Evolutionary conservation across 2,329 filamentous ascomycete genomes (phyloP), one percentile per base, ranked within the genome.

Genomic region (Metarhizium sp.): DNA sequence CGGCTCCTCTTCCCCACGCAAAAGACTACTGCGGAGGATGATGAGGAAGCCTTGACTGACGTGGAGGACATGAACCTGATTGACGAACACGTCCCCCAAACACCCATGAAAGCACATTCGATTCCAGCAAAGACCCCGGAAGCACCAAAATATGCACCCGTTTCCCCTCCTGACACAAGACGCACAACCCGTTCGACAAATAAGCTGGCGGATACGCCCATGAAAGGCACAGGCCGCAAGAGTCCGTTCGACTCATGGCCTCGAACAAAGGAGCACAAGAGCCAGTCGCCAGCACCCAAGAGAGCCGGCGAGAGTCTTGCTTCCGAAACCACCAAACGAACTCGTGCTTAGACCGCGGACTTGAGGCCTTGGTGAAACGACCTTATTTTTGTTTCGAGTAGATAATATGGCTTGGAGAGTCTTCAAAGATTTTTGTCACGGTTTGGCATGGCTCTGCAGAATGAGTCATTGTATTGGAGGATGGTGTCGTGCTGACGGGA

Each of bases 161-260:
- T 75, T 2, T 83, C 85, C 4, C 85, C 86, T 18, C 84, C 86
- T 6, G 78, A 80, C 40, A 86, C 83, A 3, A 75, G 73, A 54
- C 79, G 85, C 60, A 73, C 78, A 14, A 87, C 82, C 14, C 79
- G 85, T 50, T 76, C 78, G 13, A 65, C 73, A 49, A 77, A 78
- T 64, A 81, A 79, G 71, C 73, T 78, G 54, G 61, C 66, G 34
- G 70, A 72, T 11, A 74, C 74, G 8, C 74, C 78, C 1, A 62
- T 73, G 59, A 78, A 74, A 61, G 57, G 61, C 57, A 66, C 66
- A 57, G 63, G 63, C 48, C 64, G 72, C 60, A 73, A 72, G 56
- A 84, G 79, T 62, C 82, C 82, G 2, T 90, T 90, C 62, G 84
- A 87, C 62, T 76, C 76, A 43, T 90, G 86, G 86, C 79, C 75